phyloP scores from a whole-genome alignment of 352 stramenopile species.

The Phytopythium ostracodes region DNA sequence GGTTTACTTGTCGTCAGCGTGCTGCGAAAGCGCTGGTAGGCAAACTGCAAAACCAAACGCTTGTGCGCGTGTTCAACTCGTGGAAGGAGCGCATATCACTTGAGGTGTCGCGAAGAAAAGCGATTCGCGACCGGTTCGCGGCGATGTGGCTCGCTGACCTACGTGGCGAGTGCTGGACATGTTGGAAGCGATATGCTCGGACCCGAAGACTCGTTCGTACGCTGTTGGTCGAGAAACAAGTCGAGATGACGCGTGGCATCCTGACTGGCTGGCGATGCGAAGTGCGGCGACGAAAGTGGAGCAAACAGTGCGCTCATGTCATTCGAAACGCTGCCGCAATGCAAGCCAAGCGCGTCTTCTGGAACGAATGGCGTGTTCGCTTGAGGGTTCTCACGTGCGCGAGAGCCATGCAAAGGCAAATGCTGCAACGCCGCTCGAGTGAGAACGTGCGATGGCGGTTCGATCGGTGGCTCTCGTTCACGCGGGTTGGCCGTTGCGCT shows the following conservation, averaged over 20 bases:
- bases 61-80: constrained; percentile 29
- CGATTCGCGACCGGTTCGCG: constrained; percentile 28
- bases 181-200: constrained; percentile 15
- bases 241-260: constrained; percentile 3
- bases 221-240: constrained; percentile 5
- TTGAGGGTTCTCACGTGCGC: constrained; percentile 6
- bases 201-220: constrained; percentile 7
- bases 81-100: constrained; percentile 26
- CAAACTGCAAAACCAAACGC: constrained; percentile 7
- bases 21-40: not conserved
- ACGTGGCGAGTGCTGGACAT: constrained; percentile 7
- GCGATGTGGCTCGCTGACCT: constrained; percentile 23
- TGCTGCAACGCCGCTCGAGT: constrained; percentile 6
- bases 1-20: not conserved
- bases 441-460: constrained; percentile 13
- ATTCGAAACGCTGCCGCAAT: not conserved
- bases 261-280: constrained; percentile 14
- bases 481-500: constrained; percentile 1
- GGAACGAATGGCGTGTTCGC: constrained; percentile 14
- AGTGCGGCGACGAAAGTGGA: constrained; percentile 2
- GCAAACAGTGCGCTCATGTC: not conserved
- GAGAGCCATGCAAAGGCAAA: constrained; percentile 11
- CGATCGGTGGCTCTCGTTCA: constrained; percentile 16
- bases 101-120: constrained; percentile 9
- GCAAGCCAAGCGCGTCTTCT: constrained; percentile 1